Conservation (phyloP, 768 basidiomycete species). For the Pisolithus tinctorius region DNA sequence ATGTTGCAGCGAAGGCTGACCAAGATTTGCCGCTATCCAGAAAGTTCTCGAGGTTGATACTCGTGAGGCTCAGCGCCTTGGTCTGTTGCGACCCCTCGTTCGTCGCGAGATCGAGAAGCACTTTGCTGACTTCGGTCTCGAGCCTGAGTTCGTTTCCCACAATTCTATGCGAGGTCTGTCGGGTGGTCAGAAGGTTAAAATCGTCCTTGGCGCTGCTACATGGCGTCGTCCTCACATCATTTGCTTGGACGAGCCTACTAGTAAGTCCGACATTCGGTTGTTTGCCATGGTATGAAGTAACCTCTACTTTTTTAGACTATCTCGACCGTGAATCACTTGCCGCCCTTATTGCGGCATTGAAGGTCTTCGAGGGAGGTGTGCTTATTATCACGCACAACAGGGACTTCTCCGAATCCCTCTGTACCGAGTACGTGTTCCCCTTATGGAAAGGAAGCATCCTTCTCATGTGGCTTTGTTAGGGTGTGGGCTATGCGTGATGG, state of each 20-base stretch:
- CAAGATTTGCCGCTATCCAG: slow-evolving; percentile 28
- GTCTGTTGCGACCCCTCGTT: slow-evolving; percentile 92
- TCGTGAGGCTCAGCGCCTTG: slow-evolving; percentile 93
- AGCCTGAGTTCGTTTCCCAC: slow-evolving; percentile 98
- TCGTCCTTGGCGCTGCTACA: slow-evolving; percentile 95
- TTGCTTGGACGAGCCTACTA: slow-evolving; percentile 95
- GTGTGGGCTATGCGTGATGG: slow-evolving; percentile 99
- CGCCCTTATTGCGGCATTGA: slow-evolving; percentile 96
- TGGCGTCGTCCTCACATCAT: slow-evolving; percentile 99
- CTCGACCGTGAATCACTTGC: slow-evolving; percentile 99
- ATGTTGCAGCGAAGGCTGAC: not conserved
- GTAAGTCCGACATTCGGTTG: slow-evolving; percentile 32
- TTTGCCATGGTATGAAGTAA: not conserved
- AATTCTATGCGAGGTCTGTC: slow-evolving; percentile 99
- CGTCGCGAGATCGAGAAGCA: slow-evolving; percentile 99
- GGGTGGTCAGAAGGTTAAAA: slow-evolving; percentile 99
- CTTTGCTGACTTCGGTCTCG: slow-evolving; percentile 98
- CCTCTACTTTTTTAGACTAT: slow-evolving; percentile 56
- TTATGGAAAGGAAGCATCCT: not conserved
- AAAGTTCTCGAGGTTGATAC: slow-evolving; percentile 98
- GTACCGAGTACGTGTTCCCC: slow-evolving; percentile 57
- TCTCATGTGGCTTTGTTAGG: slow-evolving; percentile 21
- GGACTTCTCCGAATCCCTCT: slow-evolving; percentile 98
- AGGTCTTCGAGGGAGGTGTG: slow-evolving; percentile 97
- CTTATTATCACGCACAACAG: slow-evolving; percentile 97